Evolutionary conservation across 306 rosid species (phyloP).

Genomic region (Sesbania bispinosa): DNA sequence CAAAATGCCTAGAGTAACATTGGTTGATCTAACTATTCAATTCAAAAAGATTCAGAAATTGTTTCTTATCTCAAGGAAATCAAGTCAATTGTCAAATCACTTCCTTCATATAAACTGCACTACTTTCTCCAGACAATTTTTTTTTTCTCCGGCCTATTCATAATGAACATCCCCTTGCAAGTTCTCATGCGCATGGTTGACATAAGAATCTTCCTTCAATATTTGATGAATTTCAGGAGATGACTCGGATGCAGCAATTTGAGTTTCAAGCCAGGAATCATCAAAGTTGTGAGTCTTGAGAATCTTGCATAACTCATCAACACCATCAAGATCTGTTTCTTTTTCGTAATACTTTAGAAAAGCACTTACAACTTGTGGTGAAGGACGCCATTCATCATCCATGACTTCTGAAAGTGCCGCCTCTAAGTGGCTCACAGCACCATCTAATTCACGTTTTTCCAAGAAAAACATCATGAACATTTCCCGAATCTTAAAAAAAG

Average conservation of each 20-base stretch:
- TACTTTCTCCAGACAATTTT: background rate
- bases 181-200: background rate
- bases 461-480: slow-evolving; percentile 54
- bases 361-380: slow-evolving; percentile 35
- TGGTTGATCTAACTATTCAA: background rate
- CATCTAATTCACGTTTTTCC: slow-evolving; percentile 38
- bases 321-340: slow-evolving; percentile 51
- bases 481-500: slow-evolving; percentile 54
- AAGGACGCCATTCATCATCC: slow-evolving; percentile 44
- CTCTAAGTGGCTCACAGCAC: slow-evolving; percentile 56
- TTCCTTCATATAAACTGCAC: background rate
- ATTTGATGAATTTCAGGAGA: slow-evolving; percentile 34
- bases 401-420: slow-evolving; percentile 42
- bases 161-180: background rate
- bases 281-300: slow-evolving; percentile 48
- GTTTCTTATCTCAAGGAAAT: background rate
- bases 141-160: background rate
- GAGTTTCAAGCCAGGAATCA: slow-evolving; percentile 45
- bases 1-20: background rate
- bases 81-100: slow-evolving; percentile 1
- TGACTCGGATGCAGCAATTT: slow-evolving; percentile 36
- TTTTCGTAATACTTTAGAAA: slow-evolving; percentile 64
- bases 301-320: slow-evolving; percentile 58
- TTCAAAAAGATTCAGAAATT: background rate
- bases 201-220: slow-evolving; percentile 34